phyloP scores from a whole-genome alignment of 2,329 filamentous ascomycete genomes.

The Microcyclosporella mali region DNA sequence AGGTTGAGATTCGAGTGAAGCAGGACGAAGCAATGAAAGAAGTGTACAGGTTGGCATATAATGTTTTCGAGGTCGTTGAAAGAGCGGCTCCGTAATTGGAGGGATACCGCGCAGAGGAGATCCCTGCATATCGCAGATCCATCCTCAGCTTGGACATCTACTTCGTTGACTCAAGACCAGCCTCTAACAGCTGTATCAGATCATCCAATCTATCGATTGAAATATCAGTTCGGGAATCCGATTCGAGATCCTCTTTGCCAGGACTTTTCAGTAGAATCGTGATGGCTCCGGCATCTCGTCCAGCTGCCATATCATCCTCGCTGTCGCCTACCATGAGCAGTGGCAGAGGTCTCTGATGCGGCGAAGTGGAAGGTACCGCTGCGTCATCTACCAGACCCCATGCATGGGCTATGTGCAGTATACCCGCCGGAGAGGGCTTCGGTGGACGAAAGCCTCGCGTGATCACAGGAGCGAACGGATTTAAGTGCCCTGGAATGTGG shows the following conservation, averaged over 20 bases:
- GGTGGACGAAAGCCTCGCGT: slow-evolving; percentile 77
- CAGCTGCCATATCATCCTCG: slow-evolving; percentile 89
- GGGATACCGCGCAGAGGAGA: too few species aligned
- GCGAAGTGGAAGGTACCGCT: slow-evolving; percentile 24
- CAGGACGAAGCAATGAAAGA: too few species aligned
- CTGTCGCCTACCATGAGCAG: slow-evolving; percentile 56
- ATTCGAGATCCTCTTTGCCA: slow-evolving; percentile 33
- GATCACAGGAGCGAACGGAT: slow-evolving; percentile 66
- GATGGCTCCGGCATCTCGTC: slow-evolving; percentile 72
- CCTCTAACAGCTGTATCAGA: slow-evolving; percentile 6
- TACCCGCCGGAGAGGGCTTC: slow-evolving; percentile 83
- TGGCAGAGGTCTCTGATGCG: slow-evolving; percentile 19
- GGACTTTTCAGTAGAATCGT: slow-evolving; percentile 66
- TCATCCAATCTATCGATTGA: slow-evolving; percentile 31
- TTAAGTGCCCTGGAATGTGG: slow-evolving; percentile 59
- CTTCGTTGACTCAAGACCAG: neutral
- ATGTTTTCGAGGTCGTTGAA: too few species aligned
- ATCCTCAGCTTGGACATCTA: neutral
- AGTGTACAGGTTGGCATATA: too few species aligned
- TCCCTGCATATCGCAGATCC: too few species aligned
- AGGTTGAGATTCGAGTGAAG: too few species aligned
- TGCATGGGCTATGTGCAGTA: slow-evolving; percentile 71
- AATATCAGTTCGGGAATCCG: slow-evolving; percentile 30
- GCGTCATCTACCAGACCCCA: slow-evolving; percentile 55
- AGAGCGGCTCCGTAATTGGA: too few species aligned